Conservation (phyloP, 495 filamentous ascomycete genomes). For the Pseudevernia furfuracea region DNA sequence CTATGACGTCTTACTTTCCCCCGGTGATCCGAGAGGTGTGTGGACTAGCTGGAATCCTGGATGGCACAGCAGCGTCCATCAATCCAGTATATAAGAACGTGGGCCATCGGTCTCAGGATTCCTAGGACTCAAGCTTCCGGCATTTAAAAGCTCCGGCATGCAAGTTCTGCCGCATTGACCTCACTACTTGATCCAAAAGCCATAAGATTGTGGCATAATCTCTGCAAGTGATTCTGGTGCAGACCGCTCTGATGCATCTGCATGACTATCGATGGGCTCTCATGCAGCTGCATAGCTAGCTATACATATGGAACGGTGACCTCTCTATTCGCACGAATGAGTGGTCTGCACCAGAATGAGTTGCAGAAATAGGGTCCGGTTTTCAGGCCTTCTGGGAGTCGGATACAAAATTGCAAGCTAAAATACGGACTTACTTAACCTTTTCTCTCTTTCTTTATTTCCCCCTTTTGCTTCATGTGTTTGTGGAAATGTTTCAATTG, state of each 20-base stretch:
- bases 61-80: neutral
- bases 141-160: neutral
- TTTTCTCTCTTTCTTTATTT: too few species aligned
- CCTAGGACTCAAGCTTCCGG: neutral
- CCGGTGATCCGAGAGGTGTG: neutral
- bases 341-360: too few species aligned
- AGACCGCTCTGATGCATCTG: too few species aligned
- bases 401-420: too few species aligned
- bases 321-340: neutral
- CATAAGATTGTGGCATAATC: neutral
- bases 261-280: too few species aligned
- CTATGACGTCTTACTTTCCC: neutral
- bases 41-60: neutral
- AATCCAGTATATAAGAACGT: neutral
- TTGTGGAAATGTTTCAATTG: too few species aligned
- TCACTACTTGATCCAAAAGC: neutral
- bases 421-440: too few species aligned
- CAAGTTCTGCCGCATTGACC: neutral
- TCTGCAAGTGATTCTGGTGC: neutral
- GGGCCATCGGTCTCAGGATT: neutral
- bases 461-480: too few species aligned
- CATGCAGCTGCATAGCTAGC: too few species aligned
- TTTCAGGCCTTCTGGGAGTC: too few species aligned
- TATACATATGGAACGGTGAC: too few species aligned
- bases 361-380: too few species aligned